Percentiles rank a stretch among this genome's conserved stretches.
Conservation (phyloP, 768 basidiomycete species). For the Boletus barrowsii region DNA sequence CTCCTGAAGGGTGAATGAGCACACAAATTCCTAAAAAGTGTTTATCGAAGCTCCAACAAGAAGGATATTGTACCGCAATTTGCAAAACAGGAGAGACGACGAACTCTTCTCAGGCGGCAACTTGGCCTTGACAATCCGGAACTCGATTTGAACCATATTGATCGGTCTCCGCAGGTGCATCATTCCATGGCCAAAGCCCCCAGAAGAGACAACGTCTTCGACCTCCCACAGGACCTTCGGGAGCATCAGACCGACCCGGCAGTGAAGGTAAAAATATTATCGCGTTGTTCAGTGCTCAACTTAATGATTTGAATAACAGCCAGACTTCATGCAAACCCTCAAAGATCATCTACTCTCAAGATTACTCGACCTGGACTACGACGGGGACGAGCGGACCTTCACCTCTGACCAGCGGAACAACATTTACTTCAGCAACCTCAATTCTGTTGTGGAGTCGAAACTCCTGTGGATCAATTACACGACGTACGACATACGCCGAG, state of each 20-base stretch:
- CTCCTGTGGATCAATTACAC: background rate
- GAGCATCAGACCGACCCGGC: conserved; percentile 13
- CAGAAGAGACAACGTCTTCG: background rate
- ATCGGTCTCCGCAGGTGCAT: background rate
- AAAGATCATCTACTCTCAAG: background rate
- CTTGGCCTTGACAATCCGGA: background rate
- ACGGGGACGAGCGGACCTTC: conserved; percentile 9
- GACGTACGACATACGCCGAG: no score
- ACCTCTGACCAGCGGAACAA: conserved; percentile 1
- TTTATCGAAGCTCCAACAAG: conserved; percentile 26
- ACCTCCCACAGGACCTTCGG: background rate
- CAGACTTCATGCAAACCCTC: background rate
- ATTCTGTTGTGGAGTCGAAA: background rate
- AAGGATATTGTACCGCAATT: background rate
- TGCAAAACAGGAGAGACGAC: conserved; percentile 9
- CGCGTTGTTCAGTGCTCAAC: no score
- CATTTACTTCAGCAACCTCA: background rate
- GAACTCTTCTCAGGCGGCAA: conserved; percentile 1
- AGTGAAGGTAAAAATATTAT: background rate
- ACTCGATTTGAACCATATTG: background rate
- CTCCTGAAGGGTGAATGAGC: background rate
- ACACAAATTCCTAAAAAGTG: conserved; percentile 21
- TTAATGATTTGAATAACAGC: background rate
- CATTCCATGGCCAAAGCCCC: background rate
- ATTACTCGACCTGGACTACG: background rate